A percentile compares a stretch with the other conserved stretches of the same genome.
Evolutionary conservation across 805 yeast genomes (phyloP).

Genomic region (Candida ovalis): DNA sequence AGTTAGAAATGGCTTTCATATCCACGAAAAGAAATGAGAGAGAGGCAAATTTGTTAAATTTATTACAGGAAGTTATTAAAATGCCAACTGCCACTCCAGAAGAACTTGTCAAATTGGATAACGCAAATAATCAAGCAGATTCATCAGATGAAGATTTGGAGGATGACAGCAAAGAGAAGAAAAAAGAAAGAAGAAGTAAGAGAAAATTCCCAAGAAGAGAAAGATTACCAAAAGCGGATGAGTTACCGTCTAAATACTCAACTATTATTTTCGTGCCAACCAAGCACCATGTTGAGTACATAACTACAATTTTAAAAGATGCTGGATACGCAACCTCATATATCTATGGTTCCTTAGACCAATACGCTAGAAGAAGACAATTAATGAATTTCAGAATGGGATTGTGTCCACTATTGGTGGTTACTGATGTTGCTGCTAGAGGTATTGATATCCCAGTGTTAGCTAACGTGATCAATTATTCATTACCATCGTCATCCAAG

Average conservation of each 20-base stretch:
- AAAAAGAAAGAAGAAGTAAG: slow-evolving; percentile 25
- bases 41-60: slow-evolving; percentile 75
- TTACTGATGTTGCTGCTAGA: slow-evolving; percentile 97
- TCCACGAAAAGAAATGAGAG: slow-evolving; percentile 79
- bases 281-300: slow-evolving; percentile 94
- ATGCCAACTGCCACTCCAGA: slow-evolving; percentile 78
- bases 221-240: slow-evolving; percentile 73
- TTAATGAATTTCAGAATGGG: slow-evolving; percentile 82
- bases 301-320: slow-evolving; percentile 62
- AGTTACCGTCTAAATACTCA: slow-evolving; percentile 77
- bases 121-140: slow-evolving; percentile 43
- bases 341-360: slow-evolving; percentile 93
- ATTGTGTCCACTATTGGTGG: slow-evolving; percentile 80
- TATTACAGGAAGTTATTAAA: slow-evolving; percentile 81
- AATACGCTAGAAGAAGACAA: slow-evolving; percentile 89
- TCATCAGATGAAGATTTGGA: slow-evolving; percentile 53
- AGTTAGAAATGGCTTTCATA: slow-evolving; percentile 85
- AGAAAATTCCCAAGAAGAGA: slow-evolving; percentile 44
- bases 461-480: slow-evolving; percentile 90
- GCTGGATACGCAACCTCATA: slow-evolving; percentile 84
- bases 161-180: slow-evolving; percentile 33
- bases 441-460: slow-evolving; percentile 97
- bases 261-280: slow-evolving; percentile 96
- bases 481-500: slow-evolving; percentile 89
- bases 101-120: slow-evolving; percentile 51